A percentile compares a stretch with the other conserved stretches of the same genome.
These are phyloP conservation scores for Tulasnella sp. DNA, from an alignment of 768 basidiomycete genomes.

Conservation along the genomic window DNA sequence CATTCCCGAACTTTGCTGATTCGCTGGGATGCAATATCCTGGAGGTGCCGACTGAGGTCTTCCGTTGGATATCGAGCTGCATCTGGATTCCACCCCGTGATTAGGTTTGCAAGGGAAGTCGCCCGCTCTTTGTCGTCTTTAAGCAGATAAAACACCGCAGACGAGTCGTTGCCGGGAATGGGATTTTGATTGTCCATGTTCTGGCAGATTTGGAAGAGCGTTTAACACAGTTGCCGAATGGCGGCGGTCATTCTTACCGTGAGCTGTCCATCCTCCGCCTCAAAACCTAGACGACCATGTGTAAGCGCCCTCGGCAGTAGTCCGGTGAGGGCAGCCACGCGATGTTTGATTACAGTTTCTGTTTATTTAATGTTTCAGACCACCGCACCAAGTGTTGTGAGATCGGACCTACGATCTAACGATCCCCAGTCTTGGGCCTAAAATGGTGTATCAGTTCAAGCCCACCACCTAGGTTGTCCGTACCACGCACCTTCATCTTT, in stretches of 20 bases:
- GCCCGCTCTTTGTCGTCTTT: conserved; percentile 33
- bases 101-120: not conserved
- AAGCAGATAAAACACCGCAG: conserved; percentile 45
- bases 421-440: conserved; percentile 35
- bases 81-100: conserved; percentile 37
- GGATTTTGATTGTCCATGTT: conserved; percentile 57
- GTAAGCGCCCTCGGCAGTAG: not conserved
- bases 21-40: conserved; percentile 49
- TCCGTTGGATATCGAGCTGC: conserved; percentile 51
- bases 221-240: not conserved
- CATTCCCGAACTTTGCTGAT: conserved; percentile 56
- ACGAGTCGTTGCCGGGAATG: conserved; percentile 48
- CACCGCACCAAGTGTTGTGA: no score
- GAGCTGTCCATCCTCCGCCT: not conserved
- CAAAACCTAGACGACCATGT: not conserved
- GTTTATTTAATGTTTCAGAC: not conserved
- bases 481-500: conserved; percentile 17
- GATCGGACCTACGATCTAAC: conserved; percentile 14
- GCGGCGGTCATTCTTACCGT: not conserved
- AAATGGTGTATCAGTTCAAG: not conserved
- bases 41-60: conserved; percentile 48
- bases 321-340: conserved; percentile 40
- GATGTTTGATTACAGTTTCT: conserved; percentile 43
- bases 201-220: conserved; percentile 42
- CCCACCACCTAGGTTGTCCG: not conserved